phyloP scores from a whole-genome alignment of 2,329 filamentous ascomycete genomes.

The Hypoxylon sp. region DNA sequence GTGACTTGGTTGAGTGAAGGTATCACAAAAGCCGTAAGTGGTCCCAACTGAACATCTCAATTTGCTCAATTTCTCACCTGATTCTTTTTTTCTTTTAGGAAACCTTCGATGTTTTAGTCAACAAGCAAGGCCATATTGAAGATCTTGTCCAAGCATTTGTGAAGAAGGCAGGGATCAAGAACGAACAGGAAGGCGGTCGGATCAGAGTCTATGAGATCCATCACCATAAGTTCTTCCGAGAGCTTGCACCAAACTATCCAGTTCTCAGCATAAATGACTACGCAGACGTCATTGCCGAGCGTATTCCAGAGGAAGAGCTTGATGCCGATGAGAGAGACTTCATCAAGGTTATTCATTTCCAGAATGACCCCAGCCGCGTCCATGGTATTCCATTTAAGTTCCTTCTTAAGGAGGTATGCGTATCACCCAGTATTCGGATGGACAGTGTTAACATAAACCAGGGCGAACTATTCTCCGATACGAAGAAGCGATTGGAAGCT shows the following conservation, averaged over 20 bases:
- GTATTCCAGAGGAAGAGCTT: constrained; percentile 80
- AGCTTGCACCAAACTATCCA: constrained; percentile 77
- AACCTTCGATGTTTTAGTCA: constrained; percentile 84
- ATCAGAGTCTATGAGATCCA: constrained; percentile 88
- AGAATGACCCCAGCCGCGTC: constrained; percentile 85
- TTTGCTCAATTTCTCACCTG: constrained; percentile 47
- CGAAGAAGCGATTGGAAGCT: constrained; percentile 93
- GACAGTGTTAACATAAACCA: constrained; percentile 56
- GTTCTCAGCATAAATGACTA: constrained; percentile 92
- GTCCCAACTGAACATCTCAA: neutral
- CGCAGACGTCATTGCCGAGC: constrained; percentile 84
- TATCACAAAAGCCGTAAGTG: constrained; percentile 85
- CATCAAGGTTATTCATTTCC: constrained; percentile 91
- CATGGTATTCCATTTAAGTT: constrained; percentile 96
- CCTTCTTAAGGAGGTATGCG: constrained; percentile 80
- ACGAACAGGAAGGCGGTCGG: constrained; percentile 77
- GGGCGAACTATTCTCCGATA: constrained; percentile 90
- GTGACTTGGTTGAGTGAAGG: constrained; percentile 90
- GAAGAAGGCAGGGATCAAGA: constrained; percentile 84
- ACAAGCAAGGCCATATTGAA: constrained; percentile 84
- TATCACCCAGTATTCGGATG: neutral
- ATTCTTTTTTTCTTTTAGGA: constrained; percentile 69
- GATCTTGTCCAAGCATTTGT: constrained; percentile 83
- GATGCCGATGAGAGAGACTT: constrained; percentile 71
- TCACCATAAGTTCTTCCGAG: constrained; percentile 85